Base-by-base conservation (phyloP, 2,329 filamentous ascomycete genomes). In the Grosmannia serpens region DNA sequence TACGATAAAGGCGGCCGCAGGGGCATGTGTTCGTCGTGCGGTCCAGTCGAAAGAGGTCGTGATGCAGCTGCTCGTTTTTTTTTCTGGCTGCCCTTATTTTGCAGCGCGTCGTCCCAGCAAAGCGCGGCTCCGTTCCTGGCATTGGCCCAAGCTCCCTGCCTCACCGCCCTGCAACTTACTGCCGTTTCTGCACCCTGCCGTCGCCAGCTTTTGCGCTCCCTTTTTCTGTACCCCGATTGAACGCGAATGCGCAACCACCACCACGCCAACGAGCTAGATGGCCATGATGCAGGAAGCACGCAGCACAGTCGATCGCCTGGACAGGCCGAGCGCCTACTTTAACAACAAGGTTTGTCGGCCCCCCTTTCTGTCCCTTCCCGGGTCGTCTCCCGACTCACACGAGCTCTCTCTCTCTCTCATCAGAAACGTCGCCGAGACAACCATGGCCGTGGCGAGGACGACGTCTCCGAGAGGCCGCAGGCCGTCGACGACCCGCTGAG, bases 261-360 rank as follows among this genome's bases (percentile, higher is more conserved):
- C n/a, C 29, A 22, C 41, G 41, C 17, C 20, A 44, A n/a, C 17
- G 17, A 44, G 41, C 41, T 8, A 44, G 41, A 53, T 53, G 51
- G n/a, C 29, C 24, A 57, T 52, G n/a, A 26, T 58, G 44, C 41
- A 51, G 11, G 53, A 59, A 22, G 13, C 74, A 62, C 76, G 82
- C 68, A 85, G 80, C 70, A 97, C 94, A 8, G 88, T 97, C 62
- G 92, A 97, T 55, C 82, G 94, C 61, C 83, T 99, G 63, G 94
- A 99, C 74, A 88, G 86, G 73, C 92, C 94, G 22, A 97, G 92
- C 71, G 91, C 92, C 67, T 99, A 99, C 76, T 96, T 91, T 68
- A 81, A 84, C 62, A 86, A 81, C 74, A 88, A 88, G 76, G 92
- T 95, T 75, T 70, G 77, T 69, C 62, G 31, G 10, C n/a, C 9